phyloP scores from a whole-genome alignment of 179 eudicot species.

The Silene vulgaris region DNA sequence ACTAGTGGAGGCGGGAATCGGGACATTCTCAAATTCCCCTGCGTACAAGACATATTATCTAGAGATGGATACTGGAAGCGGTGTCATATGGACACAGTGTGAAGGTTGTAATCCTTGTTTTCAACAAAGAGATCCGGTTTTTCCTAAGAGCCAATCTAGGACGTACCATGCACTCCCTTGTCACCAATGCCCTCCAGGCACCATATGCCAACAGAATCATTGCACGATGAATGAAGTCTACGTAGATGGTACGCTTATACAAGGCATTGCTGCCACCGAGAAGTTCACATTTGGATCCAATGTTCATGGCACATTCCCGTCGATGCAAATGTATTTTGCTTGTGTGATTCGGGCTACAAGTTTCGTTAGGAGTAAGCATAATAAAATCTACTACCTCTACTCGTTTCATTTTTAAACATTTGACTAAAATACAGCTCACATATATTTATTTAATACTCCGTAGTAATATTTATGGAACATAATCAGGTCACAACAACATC shows the following conservation, averaged over 20 bases:
- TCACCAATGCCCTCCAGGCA: neutral
- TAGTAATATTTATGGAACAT: no score
- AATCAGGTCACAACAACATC: neutral
- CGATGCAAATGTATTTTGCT: no score
- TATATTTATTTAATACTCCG: no score
- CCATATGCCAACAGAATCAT: neutral
- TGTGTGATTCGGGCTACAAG: no score
- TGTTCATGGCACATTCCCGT: no score
- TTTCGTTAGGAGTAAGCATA: no score
- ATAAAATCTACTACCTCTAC: no score
- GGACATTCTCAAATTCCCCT: neutral
- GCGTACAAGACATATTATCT: neutral
- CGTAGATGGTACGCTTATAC: no score
- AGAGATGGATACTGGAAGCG: slow-evolving; percentile 12
- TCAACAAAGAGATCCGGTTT: slow-evolving; percentile 4
- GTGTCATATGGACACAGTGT: slow-evolving; percentile 16
- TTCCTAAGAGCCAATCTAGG: neutral
- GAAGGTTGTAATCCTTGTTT: slow-evolving; percentile 11
- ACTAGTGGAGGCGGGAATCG: slow-evolving; percentile 14
- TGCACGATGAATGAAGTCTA: neutral
- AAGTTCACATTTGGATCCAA: no score
- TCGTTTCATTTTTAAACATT: no score
- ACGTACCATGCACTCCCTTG: neutral
- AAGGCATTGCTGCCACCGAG: no score
- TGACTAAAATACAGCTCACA: no score